Evolutionary conservation across 2,329 filamentous ascomycete genomes (phyloP).

Genomic region (Penicillium crustosum): DNA sequence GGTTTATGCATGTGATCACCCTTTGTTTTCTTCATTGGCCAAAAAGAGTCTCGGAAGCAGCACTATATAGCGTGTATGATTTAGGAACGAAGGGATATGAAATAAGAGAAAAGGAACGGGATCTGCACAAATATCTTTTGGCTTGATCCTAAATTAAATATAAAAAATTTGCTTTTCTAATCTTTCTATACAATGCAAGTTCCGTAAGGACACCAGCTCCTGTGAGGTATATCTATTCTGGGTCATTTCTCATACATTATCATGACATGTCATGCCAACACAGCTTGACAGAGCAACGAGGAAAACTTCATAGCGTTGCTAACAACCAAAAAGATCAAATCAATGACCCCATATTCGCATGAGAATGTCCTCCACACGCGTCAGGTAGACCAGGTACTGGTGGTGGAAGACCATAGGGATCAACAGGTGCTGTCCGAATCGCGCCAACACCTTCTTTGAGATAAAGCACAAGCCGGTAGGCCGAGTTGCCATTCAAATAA

Average conservation of each 20-base stretch:
- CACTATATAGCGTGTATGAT: too few relatives aligned
- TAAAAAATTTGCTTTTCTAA: too few relatives aligned
- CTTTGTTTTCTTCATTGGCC: too few relatives aligned
- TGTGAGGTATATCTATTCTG: slow-evolving; percentile 19
- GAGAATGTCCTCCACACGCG: not conserved
- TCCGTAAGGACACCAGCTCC: slow-evolving; percentile 14
- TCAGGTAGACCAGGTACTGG: slow-evolving; percentile 12
- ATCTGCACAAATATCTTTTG: too few relatives aligned
- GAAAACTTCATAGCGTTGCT: not conserved
- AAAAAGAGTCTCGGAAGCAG: too few relatives aligned
- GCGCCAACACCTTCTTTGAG: slow-evolving; percentile 62
- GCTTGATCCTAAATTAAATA: too few relatives aligned
- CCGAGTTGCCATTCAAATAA: slow-evolving; percentile 94
- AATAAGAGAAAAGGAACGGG: too few relatives aligned
- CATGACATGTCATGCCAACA: slow-evolving; percentile 14
- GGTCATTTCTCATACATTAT: slow-evolving; percentile 24
- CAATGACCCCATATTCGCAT: slow-evolving; percentile 10
- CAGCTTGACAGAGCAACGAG: slow-evolving; percentile 4
- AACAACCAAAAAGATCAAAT: slow-evolving; percentile 5
- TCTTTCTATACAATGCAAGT: not conserved
- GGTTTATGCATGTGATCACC: too few relatives aligned
- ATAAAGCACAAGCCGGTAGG: slow-evolving; percentile 82
- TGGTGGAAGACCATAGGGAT: slow-evolving; percentile 31
- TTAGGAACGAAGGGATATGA: too few relatives aligned
- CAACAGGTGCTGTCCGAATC: slow-evolving; percentile 38